These are phyloP conservation scores for Chiua virens DNA, from an alignment of 768 basidiomycete species.

Conservation along the genomic window DNA sequence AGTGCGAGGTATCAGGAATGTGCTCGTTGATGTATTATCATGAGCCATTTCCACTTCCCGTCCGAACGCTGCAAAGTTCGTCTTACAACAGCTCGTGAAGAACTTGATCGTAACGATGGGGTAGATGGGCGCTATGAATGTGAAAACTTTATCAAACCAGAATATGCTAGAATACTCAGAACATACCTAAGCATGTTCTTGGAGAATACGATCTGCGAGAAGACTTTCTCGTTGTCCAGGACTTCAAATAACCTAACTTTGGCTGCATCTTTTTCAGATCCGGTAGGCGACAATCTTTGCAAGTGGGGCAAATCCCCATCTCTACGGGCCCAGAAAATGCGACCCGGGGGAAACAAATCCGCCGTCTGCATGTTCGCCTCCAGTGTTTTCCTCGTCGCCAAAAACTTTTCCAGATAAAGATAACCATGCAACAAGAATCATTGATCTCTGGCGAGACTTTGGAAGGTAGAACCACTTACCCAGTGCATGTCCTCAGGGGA, in stretches of 20 bases:
- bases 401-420: slow-evolving; percentile 48
- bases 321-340: slow-evolving; percentile 77
- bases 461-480: slow-evolving; percentile 39
- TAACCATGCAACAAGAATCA: not conserved
- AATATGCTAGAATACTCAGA: not conserved
- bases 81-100: slow-evolving; percentile 64
- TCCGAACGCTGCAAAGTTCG: not conserved
- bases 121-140: slow-evolving; percentile 62
- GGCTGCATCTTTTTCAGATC: slow-evolving; percentile 33
- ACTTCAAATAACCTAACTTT: slow-evolving; percentile 78
- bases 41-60: not conserved
- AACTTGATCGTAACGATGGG: slow-evolving; percentile 77
- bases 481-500: slow-evolving; percentile 48
- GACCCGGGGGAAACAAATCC: slow-evolving; percentile 73
- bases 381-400: slow-evolving; percentile 77
- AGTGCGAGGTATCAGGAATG: slow-evolving; percentile 9
- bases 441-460: not conserved
- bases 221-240: slow-evolving; percentile 71
- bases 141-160: slow-evolving; percentile 1
- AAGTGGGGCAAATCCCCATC: slow-evolving; percentile 67
- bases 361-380: slow-evolving; percentile 81
- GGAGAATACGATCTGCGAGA: slow-evolving; percentile 79
- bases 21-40: not conserved
- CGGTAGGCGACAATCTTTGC: slow-evolving; percentile 22
- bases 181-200: slow-evolving; percentile 78